Percentiles rank a stretch among this genome's conserved stretches.
Evolutionary conservation across 192 early-diverging fungal species (phyloP).

Genomic region (Pilobolus umbonatus): DNA sequence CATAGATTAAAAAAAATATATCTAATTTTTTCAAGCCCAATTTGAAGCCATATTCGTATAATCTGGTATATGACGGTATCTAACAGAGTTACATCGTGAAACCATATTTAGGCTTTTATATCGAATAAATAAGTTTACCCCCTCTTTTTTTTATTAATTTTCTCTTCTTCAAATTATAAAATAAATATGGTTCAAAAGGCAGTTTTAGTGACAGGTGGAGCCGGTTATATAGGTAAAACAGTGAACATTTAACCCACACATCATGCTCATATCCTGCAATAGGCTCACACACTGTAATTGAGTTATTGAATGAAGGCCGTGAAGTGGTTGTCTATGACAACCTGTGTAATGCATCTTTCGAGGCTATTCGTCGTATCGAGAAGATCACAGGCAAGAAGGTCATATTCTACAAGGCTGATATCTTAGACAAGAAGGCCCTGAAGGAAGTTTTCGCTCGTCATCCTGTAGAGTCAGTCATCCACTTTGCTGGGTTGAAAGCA

Average conservation of each 20-base stretch:
- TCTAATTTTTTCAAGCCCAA: too few relatives aligned
- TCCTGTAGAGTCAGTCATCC: slow-evolving; percentile 59
- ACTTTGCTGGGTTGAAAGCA: slow-evolving; percentile 86
- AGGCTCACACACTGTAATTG: slow-evolving; percentile 82
- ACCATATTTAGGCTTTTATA: too few relatives aligned
- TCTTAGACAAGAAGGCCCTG: slow-evolving; percentile 68
- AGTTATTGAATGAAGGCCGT: slow-evolving; percentile 63
- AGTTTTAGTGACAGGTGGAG: slow-evolving; percentile 64
- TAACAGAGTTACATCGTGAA: too few relatives aligned
- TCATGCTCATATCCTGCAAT: neutral
- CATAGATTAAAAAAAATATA: too few relatives aligned
- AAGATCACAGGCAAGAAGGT: slow-evolving; percentile 53
- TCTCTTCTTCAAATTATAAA: neutral
- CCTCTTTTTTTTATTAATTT: neutral
- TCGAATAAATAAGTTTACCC: too few relatives aligned
- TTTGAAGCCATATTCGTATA: too few relatives aligned
- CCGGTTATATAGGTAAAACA: slow-evolving; percentile 77
- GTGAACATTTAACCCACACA: neutral
- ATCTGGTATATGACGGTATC: too few relatives aligned
- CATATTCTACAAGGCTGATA: slow-evolving; percentile 74
- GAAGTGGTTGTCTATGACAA: slow-evolving; percentile 89
- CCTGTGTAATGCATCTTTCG: slow-evolving; percentile 70
- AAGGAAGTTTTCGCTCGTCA: slow-evolving; percentile 60
- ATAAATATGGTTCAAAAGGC: slow-evolving; percentile 21
- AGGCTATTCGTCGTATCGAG: slow-evolving; percentile 69